phyloP scores from a whole-genome alignment of 2,329 filamentous ascomycete genomes.

The Talaromyces sp. region DNA sequence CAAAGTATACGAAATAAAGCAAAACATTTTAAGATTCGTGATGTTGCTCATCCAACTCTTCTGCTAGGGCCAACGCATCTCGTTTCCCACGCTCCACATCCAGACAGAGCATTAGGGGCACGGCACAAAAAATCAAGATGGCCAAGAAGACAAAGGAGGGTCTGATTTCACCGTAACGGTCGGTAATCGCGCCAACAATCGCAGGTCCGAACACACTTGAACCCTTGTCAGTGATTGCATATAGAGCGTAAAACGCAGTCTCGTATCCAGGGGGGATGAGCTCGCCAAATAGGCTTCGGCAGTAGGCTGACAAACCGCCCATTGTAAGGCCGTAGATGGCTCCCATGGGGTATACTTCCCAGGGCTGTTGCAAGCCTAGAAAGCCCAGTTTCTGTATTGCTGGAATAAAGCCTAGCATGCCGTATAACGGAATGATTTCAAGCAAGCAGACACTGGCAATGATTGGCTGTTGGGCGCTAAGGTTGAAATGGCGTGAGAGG shows the following conservation, averaged over 20 bases:
- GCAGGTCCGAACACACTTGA: slow-evolving; percentile 89
- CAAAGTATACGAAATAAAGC: not conserved
- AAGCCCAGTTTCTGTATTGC: slow-evolving; percentile 69
- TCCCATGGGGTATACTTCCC: slow-evolving; percentile 94
- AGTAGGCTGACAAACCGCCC: slow-evolving; percentile 88
- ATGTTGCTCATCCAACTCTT: slow-evolving; percentile 37
- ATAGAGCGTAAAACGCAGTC: slow-evolving; percentile 92
- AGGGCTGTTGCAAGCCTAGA: slow-evolving; percentile 82
- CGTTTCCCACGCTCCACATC: slow-evolving; percentile 72
- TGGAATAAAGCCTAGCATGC: slow-evolving; percentile 79
- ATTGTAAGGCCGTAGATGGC: slow-evolving; percentile 90
- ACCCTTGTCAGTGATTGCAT: slow-evolving; percentile 96
- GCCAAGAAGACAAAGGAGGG: slow-evolving; percentile 92
- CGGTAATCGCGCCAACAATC: slow-evolving; percentile 89
- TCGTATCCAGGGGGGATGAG: slow-evolving; percentile 91
- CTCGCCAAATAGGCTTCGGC: slow-evolving; percentile 85
- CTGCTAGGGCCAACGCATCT: slow-evolving; percentile 62
- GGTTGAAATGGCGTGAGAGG: slow-evolving; percentile 63
- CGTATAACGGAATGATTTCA: slow-evolving; percentile 88
- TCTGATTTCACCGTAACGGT: slow-evolving; percentile 71
- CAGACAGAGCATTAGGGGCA: slow-evolving; percentile 78
- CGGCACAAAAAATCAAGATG: slow-evolving; percentile 73
- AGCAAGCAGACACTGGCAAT: slow-evolving; percentile 87
- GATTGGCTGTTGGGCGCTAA: slow-evolving; percentile 81
- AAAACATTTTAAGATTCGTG: not conserved